A percentile compares a stretch with the other conserved stretches of the same genome.
Evolutionary conservation across 2,329 filamentous ascomycete genomes (phyloP).

Genomic region (Dryadomyces sulphureus): DNA sequence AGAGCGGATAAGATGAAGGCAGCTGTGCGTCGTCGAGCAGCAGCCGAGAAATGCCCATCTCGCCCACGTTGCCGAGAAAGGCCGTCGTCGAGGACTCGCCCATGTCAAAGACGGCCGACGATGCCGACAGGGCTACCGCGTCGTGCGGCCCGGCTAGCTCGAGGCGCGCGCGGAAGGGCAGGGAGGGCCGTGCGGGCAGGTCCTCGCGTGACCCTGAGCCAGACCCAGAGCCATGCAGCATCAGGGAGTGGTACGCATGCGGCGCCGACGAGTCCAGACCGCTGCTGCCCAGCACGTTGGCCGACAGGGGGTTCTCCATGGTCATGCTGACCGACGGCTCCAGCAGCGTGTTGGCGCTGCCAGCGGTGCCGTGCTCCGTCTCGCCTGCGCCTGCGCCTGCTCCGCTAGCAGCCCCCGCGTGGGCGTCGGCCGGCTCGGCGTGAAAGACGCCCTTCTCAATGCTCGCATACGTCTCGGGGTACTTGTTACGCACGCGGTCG

Average conservation of each 20-base stretch:
- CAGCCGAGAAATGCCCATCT: slow-evolving; percentile 48
- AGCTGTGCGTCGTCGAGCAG: slow-evolving; percentile 27
- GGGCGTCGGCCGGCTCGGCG: not conserved
- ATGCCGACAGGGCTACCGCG: too few species aligned
- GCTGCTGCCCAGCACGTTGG: slow-evolving; percentile 22
- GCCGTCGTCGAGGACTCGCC: slow-evolving; percentile 24
- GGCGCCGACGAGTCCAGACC: slow-evolving; percentile 24
- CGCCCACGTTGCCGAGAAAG: slow-evolving; percentile 28
- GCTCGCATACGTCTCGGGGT: slow-evolving; percentile 39
- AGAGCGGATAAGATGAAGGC: not conserved
- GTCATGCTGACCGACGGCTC: slow-evolving; percentile 37
- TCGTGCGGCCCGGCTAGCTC: slow-evolving; percentile 17
- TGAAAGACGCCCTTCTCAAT: slow-evolving; percentile 39
- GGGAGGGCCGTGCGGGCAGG: slow-evolving; percentile 27
- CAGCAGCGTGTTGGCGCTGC: slow-evolving; percentile 24
- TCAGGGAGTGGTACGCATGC: not conserved
- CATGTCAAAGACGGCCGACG: slow-evolving; percentile 27
- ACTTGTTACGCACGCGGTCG: slow-evolving; percentile 50
- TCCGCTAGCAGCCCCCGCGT: not conserved
- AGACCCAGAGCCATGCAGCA: slow-evolving; percentile 14
- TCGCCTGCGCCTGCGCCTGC: not conserved
- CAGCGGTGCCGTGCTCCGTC: not conserved
- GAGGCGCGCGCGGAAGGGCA: slow-evolving; percentile 11
- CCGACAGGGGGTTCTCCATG: slow-evolving; percentile 29
- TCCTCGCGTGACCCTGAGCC: slow-evolving; percentile 32